Base-by-base conservation (phyloP, 2,329 filamentous ascomycete genomes). In the Colletotrichum costaricense region DNA sequence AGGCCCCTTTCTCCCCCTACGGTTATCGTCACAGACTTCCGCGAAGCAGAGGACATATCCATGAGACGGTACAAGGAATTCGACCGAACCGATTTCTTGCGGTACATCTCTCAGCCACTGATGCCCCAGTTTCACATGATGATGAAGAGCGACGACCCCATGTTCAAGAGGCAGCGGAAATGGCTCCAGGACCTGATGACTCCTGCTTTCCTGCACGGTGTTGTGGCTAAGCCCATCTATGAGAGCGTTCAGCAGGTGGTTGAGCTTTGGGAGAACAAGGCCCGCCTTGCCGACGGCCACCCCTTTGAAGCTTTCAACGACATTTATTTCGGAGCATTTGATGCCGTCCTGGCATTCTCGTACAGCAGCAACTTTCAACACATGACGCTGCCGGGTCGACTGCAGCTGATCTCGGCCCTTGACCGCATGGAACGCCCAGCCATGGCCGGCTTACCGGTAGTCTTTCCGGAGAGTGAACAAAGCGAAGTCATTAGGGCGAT, bases 51-150 rank as follows among this genome's bases (percentile, higher is more conserved):
- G 73, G 85, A 87, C 74, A 81, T 88, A 60, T 79, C 87, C 24
- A 77, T 84, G 4, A 82, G 85, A 2, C 82, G 84, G 3, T 19
- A 16, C 22, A 83, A 82, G 60, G 85, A 87, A 56, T 87, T 86
- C 63, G 85, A 87, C 76, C 26, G 59, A 8, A 80, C 74, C 81
- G 83, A 55, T 70, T 73, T 19, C 16, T 16, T 6, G 6, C 42
- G 7, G 30, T 46, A 4, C 76, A 78, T 3, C 56, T 81, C 4
- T 77, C 84, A n/a, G 74, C 75, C n/a, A 80, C 80, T 30, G 76
- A 83, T 79, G 28, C 80, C 79, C 0, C 57, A 79, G n/a, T 78
- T 81, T 63, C 82, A 84, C 66, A 79, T 80, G 33, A 75, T 79
- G 57, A 64, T 76, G 62, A 81, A 79, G 3, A 78, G 38, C 38